Percentiles rank a stretch among this genome's conserved stretches.
Evolutionary conservation across 371 early-diverging fungal genomes (phyloP).

Genomic region (Mucor circinelloides): DNA sequence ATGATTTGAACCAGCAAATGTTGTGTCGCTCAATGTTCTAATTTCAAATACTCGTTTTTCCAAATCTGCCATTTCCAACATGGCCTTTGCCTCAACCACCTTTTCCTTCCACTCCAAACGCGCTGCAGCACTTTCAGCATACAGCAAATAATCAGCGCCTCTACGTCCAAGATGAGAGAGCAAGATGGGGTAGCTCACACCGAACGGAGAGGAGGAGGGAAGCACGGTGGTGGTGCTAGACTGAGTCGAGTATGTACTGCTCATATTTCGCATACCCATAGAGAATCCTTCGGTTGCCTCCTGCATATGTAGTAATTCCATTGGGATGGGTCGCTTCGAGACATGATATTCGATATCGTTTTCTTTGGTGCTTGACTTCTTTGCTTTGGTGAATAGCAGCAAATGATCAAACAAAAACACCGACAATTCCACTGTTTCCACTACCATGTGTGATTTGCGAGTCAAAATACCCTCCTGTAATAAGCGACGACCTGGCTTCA

Average conservation of each 20-base stretch:
- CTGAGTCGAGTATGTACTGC: slow-evolving; percentile 1
- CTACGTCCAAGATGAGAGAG: slow-evolving; percentile 72
- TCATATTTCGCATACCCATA: slow-evolving; percentile 26
- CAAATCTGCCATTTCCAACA: slow-evolving; percentile 35
- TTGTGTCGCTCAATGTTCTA: slow-evolving; percentile 42
- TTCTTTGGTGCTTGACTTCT: slow-evolving; percentile 37
- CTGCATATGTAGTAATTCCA: slow-evolving; percentile 58
- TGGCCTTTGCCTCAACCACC: slow-evolving; percentile 73
- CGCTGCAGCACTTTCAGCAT: slow-evolving; percentile 72
- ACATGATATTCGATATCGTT: slow-evolving; percentile 61
- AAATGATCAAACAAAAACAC: slow-evolving; percentile 90
- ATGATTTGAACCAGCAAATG: slow-evolving; percentile 28
- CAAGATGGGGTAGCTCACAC: slow-evolving; percentile 24
- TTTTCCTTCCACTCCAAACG: slow-evolving; percentile 84
- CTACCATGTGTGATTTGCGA: slow-evolving; percentile 65
- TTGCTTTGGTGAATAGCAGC: slow-evolving; percentile 75
- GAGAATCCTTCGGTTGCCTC: slow-evolving; percentile 54
- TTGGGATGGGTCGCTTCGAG: slow-evolving; percentile 65
- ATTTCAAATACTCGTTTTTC: slow-evolving; percentile 69
- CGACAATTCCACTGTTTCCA: slow-evolving; percentile 68
- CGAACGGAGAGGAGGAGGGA: slow-evolving; percentile 16
- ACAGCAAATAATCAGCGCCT: slow-evolving; percentile 71
- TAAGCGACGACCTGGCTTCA: slow-evolving; percentile 69
- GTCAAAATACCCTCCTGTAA: slow-evolving; percentile 80
- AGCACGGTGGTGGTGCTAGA: slow-evolving; percentile 34